Evolutionary conservation across 305 asterid species (phyloP), one percentile per base, ranked within the genome.

Genomic region (Fraxinus paxiana): DNA sequence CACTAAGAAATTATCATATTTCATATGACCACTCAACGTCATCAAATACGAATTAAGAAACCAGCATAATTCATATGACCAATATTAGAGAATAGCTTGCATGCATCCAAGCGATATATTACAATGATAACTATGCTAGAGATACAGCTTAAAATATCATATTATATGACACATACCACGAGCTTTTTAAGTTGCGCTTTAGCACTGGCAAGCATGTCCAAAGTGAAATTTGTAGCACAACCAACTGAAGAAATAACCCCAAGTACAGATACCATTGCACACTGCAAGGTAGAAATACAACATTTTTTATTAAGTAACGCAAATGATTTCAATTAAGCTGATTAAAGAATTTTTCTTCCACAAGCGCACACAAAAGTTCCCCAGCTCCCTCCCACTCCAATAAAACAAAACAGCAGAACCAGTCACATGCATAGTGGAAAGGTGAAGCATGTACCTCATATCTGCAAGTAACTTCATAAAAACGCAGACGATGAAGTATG

Each of bases 381-480:
- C 22, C 41, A 10, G 17, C 73, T 24, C 73, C n/a, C 34, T 10
- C 18, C n/a, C 35, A 20, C 34, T 7, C 31, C 71, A 67, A 28
- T 15, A 26, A 26, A 28, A 26, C 9, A 34, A 69, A 28, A 69
- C 34, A 13, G 38, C 38, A 69, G 18, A 30, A 28, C 41, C 74
- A 63, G 63, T 22, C 84, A 83, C 34, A 56, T 6, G 71, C 74
- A 80, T 24, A 59, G 51, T 59, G 41, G 30, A 35, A 82, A 76
- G 88, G 24, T 76, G 83, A 67, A 87, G 76, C 82, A 82, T 56
- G 77, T 89, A 96, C 99, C 97, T 96, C 99, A 83, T 90, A 94
- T 94, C 95, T 88, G 75, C 97, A 92, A 83, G 97, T 91, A 87
- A 92, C 93, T 91, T 96, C 99, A 89, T 94, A 96, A 56, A 90